Evolutionary conservation across 2,329 filamentous ascomycete species (phyloP).

Genomic region (Aspergillus sp.): DNA sequence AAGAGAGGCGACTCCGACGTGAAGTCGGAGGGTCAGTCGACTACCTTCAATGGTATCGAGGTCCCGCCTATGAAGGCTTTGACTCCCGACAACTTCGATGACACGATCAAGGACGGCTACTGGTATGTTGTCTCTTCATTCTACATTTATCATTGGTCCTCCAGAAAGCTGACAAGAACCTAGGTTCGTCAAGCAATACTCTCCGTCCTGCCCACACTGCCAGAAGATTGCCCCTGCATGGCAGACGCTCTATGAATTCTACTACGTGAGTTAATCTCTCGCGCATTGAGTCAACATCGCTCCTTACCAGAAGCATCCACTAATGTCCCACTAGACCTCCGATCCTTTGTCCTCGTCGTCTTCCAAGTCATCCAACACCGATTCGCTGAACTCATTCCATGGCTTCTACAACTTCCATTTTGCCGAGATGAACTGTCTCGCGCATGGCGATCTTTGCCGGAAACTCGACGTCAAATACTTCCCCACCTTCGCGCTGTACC

Average conservation of each 20-base stretch:
- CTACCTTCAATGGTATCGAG: conserved; percentile 54
- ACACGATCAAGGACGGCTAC: conserved; percentile 54
- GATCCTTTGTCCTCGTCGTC: conserved; percentile 63
- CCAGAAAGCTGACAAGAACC: conserved; percentile 19
- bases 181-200: conserved; percentile 58
- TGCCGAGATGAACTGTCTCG: conserved; percentile 80
- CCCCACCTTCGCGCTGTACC: conserved; percentile 77
- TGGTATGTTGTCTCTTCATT: conserved; percentile 43
- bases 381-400: conserved; percentile 68
- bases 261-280: conserved; percentile 53
- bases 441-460: conserved; percentile 75
- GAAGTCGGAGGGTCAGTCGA: conserved; percentile 32
- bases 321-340: conserved; percentile 63
- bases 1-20: conserved; percentile 29
- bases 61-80: conserved; percentile 55
- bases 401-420: conserved; percentile 89
- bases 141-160: background rate
- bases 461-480: conserved; percentile 68
- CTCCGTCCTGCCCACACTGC: conserved; percentile 68
- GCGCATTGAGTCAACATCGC: conserved; percentile 10
- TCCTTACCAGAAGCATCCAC: conserved; percentile 3
- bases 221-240: conserved; percentile 76
- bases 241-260: conserved; percentile 94
- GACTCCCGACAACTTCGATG: conserved; percentile 50
- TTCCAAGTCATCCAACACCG: conserved; percentile 52